Evolutionary conservation across 2,329 filamentous ascomycete genomes (phyloP), one percentile per base, ranked within the genome.

Genomic region (Colletotrichum graminicola): DNA sequence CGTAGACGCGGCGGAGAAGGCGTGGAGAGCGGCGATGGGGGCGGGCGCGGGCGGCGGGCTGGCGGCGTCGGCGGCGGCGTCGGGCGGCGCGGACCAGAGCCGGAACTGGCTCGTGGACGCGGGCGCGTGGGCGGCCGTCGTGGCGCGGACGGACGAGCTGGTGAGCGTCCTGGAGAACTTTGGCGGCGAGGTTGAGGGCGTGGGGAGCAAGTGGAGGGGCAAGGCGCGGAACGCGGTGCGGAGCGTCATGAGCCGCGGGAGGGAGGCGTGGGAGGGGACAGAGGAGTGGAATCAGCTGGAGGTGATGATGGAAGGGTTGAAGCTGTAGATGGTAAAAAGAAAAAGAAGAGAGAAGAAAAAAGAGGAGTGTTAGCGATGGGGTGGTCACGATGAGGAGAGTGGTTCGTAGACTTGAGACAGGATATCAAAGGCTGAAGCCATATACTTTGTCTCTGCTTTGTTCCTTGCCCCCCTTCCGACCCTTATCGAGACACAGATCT

Each of bases 151-250:
- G 0, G 89, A 94, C 67, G 91, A 94, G 78, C 82, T 98, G 52
- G 93, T 96, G 0, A 91, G 93, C 74, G 89, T 93, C 62, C 93
- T 98, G 81, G 93, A 96, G 82, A 94, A 92, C 79, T 90, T 94
- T 76, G 93, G 93, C 0, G 83, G 85, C 0, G 86, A 88, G 74
- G 86, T 90, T 26, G 89, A 91, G 73, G 78, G 89, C 39, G 90
- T 98, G 2, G 94, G 93, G 2, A 88, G 87, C 70, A 91, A 91
- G 77, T 99, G 96, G 96, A 93, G 89, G 80, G 93, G 93, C 74
- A 98, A 97, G 87, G 93, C 94, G 0, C 87, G 94, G 76, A 97
- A 90, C 79, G 95, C 95, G 14, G 86, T 97, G 2, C 86, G 94
- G 65, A 94, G 93, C 62, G 91, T 98, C 8, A 87, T 97, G 86